These are phyloP conservation scores for Termitomyces sp. DNA, from an alignment of 768 basidiomycete genomes.

Conservation along the genomic window DNA sequence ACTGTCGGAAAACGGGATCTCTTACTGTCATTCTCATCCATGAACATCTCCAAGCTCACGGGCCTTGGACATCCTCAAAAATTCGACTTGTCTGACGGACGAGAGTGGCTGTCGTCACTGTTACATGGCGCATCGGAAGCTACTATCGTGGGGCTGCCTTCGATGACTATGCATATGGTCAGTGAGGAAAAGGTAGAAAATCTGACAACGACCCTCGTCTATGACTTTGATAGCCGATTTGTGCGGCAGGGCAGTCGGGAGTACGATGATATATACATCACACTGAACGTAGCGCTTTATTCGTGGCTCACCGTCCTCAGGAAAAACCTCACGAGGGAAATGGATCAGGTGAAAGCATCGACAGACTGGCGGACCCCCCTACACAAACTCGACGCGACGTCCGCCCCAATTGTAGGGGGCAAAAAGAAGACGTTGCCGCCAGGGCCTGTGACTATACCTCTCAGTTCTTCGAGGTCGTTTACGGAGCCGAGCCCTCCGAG, in stretches of 20 bases:
- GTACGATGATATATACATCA: slow-evolving; percentile 78
- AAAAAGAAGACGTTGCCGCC: slow-evolving; percentile 30
- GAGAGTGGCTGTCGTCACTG: slow-evolving; percentile 55
- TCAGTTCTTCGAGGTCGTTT: slow-evolving; percentile 22
- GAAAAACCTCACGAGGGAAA: slow-evolving; percentile 69
- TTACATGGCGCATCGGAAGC: slow-evolving; percentile 61
- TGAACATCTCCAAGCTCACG: slow-evolving; percentile 71
- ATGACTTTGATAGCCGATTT: slow-evolving; percentile 72
- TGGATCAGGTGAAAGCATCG: slow-evolving; percentile 64
- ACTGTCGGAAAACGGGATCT: slow-evolving; percentile 56
- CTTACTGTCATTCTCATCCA: slow-evolving; percentile 66
- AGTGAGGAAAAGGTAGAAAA: slow-evolving; percentile 54
- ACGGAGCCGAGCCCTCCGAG: slow-evolving; percentile 20
- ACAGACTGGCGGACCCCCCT: slow-evolving; percentile 50
- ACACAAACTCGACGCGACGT: slow-evolving; percentile 24
- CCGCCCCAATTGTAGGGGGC: slow-evolving; percentile 18
- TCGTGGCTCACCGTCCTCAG: slow-evolving; percentile 76
- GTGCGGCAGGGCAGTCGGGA: slow-evolving; percentile 45
- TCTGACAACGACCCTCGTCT: slow-evolving; percentile 37
- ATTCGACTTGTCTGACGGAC: slow-evolving; percentile 32
- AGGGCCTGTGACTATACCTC: slow-evolving; percentile 26
- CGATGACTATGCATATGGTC: slow-evolving; percentile 78
- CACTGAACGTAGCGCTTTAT: slow-evolving; percentile 76
- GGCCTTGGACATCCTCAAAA: slow-evolving; percentile 48
- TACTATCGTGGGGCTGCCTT: slow-evolving; percentile 73